A percentile compares a stretch with the other conserved stretches of the same genome.
Conservation (phyloP, 1,139 yeast genomes). For the Diutina catenulata region DNA sequence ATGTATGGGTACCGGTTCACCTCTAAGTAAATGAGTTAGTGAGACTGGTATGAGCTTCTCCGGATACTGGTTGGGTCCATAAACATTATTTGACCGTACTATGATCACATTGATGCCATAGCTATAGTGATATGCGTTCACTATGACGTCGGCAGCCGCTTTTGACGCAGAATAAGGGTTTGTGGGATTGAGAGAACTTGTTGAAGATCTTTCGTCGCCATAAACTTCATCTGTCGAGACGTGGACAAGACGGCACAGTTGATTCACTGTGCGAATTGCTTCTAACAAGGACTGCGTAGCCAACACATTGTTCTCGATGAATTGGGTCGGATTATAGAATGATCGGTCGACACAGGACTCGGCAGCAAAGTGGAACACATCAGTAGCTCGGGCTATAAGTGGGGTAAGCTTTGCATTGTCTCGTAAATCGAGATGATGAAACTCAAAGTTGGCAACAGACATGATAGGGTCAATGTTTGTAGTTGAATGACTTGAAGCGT, state of each 20-base stretch:
- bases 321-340: conserved; percentile 32
- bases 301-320: conserved; percentile 35
- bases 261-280: conserved; percentile 7
- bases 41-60: conserved; percentile 41
- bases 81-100: conserved; percentile 42
- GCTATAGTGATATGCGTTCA: conserved; percentile 34
- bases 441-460: conserved; percentile 14
- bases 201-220: conserved; percentile 25
- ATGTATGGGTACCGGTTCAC: conserved; percentile 22
- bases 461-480: conserved; percentile 15
- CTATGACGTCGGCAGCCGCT: conserved; percentile 43
- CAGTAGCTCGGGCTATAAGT: conserved; percentile 16
- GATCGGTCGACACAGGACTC: conserved; percentile 48
- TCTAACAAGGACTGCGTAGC: conserved; percentile 43
- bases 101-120: conserved; percentile 32
- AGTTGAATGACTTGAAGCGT: conserved; percentile 16
- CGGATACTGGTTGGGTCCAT: conserved; percentile 45
- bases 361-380: conserved; percentile 45
- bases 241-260: conserved; percentile 24
- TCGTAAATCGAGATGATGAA: conserved; percentile 27
- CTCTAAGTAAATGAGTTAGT: conserved; percentile 6
- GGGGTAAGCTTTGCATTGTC: conserved; percentile 12
- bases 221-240: conserved; percentile 56
- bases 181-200: conserved; percentile 37
- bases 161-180: conserved; percentile 53